A percentile compares a stretch with the other conserved stretches of the same genome.
These are phyloP conservation scores for Skeletonema tropicum DNA, from an alignment of 108 stramenopile species.

Conservation along the genomic window DNA sequence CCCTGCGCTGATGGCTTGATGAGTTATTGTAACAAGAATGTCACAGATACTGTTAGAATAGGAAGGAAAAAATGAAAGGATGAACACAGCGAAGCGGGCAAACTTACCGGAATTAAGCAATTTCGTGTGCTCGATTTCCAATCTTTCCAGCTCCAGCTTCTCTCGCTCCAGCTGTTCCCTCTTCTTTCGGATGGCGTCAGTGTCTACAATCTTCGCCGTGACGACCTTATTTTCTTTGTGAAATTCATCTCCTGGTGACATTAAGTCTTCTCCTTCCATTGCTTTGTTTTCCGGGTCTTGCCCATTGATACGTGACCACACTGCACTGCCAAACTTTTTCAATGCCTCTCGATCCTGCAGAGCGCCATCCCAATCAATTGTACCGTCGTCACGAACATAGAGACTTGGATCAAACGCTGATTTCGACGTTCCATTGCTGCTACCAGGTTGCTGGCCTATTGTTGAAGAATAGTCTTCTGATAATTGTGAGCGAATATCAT, in stretches of 20 bases:
- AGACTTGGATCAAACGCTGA: constrained; percentile 65
- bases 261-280: constrained; percentile 12
- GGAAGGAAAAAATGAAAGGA: background rate
- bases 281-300: constrained; percentile 75
- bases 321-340: constrained; percentile 84
- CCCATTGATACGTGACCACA: constrained; percentile 97
- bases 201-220: constrained; percentile 85
- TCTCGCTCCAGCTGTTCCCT: constrained; percentile 51
- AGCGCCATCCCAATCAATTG: constrained; percentile 97
- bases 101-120: constrained; percentile 68
- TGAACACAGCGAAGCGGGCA: background rate
- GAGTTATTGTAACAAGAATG: background rate
- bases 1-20: constrained; percentile 65
- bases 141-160: constrained; percentile 40
- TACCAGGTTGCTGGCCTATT: background rate
- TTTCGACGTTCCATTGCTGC: background rate
- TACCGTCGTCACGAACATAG: constrained; percentile 96
- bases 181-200: constrained; percentile 70
- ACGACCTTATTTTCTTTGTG: constrained; percentile 51
- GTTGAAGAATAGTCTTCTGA: constrained; percentile 12
- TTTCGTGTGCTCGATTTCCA: constrained; percentile 65
- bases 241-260: constrained; percentile 21
- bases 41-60: background rate
- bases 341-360: constrained; percentile 92
- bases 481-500: constrained; percentile 37